phyloP scores from a whole-genome alignment of 441 rosid species.

The Macaranga tanarius region DNA sequence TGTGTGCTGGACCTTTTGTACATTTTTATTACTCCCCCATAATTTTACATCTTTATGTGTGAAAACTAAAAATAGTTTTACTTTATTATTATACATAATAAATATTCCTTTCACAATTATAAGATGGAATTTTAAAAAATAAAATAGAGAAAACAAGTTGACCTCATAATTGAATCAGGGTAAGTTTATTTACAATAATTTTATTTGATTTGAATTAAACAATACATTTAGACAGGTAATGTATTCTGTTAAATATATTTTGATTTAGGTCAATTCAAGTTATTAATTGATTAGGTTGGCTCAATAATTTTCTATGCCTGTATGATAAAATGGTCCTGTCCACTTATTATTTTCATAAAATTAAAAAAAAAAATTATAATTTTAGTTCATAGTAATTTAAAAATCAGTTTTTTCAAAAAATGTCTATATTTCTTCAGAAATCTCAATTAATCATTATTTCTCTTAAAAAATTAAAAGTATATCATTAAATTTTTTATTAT shows the following conservation, averaged over 20 bases:
- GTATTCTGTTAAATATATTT: not conserved
- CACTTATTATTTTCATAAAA: no score
- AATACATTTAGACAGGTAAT: not conserved
- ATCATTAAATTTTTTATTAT: no score
- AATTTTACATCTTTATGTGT: not conserved
- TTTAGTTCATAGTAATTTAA: not conserved
- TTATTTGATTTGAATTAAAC: not conserved
- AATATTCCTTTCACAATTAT: not conserved
- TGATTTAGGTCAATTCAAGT: not conserved
- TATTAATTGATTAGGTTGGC: not conserved
- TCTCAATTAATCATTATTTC: no score
- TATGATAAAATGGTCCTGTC: not conserved
- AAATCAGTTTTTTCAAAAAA: no score
- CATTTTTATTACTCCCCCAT: not conserved
- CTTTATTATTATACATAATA: not conserved
- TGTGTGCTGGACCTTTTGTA: not conserved
- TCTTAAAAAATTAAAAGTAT: no score
- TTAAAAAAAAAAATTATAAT: no score
- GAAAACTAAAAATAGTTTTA: not conserved
- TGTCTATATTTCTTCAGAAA: no score
- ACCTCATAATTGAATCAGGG: conserved; percentile 5
- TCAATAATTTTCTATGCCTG: not conserved
- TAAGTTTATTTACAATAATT: not conserved
- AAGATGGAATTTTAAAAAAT: no score
- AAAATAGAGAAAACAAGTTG: conserved; percentile 1